phyloP scores from a whole-genome alignment of 768 basidiomycete species.

The Pisolithus albus region DNA sequence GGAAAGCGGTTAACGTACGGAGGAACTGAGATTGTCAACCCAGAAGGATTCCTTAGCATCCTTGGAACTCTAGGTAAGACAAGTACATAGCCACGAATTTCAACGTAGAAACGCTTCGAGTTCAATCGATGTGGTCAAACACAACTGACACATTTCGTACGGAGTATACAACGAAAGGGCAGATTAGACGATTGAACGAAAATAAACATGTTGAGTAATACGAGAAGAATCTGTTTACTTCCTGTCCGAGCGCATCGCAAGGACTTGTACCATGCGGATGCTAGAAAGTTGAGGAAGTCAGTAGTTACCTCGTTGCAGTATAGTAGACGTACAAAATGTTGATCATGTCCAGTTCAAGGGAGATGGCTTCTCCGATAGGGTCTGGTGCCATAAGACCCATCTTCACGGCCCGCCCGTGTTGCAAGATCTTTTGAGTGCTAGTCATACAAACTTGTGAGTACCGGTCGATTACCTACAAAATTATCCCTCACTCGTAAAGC shows the following conservation, averaged over 20 bases:
- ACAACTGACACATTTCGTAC: not conserved
- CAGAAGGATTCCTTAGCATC: conserved; percentile 72
- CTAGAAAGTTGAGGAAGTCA: conserved; percentile 31
- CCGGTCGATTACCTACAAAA: not conserved
- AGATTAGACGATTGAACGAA: conserved; percentile 8
- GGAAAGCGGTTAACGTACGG: conserved; percentile 91
- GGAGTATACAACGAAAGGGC: not conserved
- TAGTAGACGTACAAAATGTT: conserved; percentile 68
- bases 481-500: conserved; percentile 66
- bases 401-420: conserved; percentile 69
- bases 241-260: conserved; percentile 54
- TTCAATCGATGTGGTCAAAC: conserved; percentile 20
- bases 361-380: conserved; percentile 71
- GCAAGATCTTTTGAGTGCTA: conserved; percentile 81
- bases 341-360: conserved; percentile 79
- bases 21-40: conserved; percentile 91
- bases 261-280: conserved; percentile 74
- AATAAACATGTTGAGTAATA: conserved; percentile 13
- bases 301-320: not conserved
- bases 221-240: conserved; percentile 26
- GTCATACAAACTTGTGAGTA: conserved; percentile 3
- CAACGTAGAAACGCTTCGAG: not conserved
- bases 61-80: conserved; percentile 58
- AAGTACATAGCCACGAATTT: conserved; percentile 15
- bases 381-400: conserved; percentile 60